These are phyloP conservation scores for Dipteronia dyeriana DNA, from an alignment of 345 rosid species.

Conservation along the genomic window DNA sequence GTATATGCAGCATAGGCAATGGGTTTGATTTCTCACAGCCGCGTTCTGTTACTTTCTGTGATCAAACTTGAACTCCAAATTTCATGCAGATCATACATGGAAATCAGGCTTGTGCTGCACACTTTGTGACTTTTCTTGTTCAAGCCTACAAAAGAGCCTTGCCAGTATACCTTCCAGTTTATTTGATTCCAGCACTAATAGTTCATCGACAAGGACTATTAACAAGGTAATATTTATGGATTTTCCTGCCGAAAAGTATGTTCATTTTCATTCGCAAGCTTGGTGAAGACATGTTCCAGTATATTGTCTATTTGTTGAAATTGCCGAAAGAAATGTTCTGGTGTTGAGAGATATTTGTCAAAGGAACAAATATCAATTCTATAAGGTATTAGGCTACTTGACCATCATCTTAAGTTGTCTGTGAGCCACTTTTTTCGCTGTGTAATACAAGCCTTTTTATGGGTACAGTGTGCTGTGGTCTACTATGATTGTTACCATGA, in stretches of 20 bases:
- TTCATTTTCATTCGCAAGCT: constrained; percentile 8
- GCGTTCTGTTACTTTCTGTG: not conserved
- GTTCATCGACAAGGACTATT: constrained; percentile 87
- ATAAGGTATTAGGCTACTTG: not conserved
- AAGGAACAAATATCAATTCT: not conserved
- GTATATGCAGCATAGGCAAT: constrained; percentile 9
- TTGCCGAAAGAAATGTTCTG: not conserved
- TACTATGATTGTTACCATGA: not conserved
- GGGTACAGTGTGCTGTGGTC: not conserved
- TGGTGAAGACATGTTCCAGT: not conserved
- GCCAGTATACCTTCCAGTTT: constrained; percentile 91
- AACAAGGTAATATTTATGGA: constrained; percentile 51
- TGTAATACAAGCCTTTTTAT: not conserved
- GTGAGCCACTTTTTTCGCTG: not conserved
- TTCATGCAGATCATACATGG: constrained; percentile 85
- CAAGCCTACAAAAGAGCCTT: constrained; percentile 87
- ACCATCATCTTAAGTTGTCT: not conserved
- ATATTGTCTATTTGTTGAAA: not conserved
- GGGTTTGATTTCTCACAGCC: not conserved
- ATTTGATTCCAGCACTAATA: constrained; percentile 84
- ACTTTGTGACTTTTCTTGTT: constrained; percentile 61
- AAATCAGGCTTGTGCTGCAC: constrained; percentile 70
- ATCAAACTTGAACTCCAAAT: constrained; percentile 17
- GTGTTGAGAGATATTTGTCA: not conserved
- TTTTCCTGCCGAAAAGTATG: not conserved